A percentile compares a stretch with the other conserved stretches of the same genome.
Conservation (phyloP, 2,329 filamentous ascomycete species). For the Chaetomium sp. region DNA sequence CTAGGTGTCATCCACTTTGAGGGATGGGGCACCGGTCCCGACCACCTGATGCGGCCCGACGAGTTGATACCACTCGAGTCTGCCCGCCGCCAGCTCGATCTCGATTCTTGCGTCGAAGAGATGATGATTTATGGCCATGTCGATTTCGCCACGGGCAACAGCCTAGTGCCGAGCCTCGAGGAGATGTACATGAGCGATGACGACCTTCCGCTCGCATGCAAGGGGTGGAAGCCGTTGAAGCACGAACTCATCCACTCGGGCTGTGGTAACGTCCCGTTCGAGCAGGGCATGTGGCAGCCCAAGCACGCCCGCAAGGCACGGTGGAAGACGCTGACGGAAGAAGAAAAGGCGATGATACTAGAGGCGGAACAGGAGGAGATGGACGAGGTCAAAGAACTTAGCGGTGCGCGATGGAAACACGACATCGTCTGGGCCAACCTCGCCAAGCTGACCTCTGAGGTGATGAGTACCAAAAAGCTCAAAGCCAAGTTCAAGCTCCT, state of each 20-base stretch:
- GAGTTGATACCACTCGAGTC: conserved; percentile 61
- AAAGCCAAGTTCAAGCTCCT: conserved; percentile 6
- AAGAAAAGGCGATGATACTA: conserved; percentile 45
- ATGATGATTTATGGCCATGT: conserved; percentile 67
- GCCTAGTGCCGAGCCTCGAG: conserved; percentile 53
- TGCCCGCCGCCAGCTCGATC: conserved; percentile 51
- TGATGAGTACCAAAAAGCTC: conserved; percentile 1
- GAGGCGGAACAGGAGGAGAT: conserved; percentile 38
- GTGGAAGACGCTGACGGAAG: conserved; percentile 44
- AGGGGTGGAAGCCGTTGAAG: conserved; percentile 26
- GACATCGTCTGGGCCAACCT: conserved; percentile 12
- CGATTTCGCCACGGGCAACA: conserved; percentile 53
- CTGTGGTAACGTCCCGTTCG: conserved; percentile 42
- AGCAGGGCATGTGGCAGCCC: conserved; percentile 45
- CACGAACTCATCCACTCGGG: conserved; percentile 30
- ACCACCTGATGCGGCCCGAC: conserved; percentile 58
- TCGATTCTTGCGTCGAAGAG: conserved; percentile 56
- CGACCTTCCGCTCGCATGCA: conserved; percentile 37
- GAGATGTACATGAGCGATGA: conserved; percentile 57
- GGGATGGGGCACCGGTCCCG: conserved; percentile 54
- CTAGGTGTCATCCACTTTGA: conserved; percentile 58
- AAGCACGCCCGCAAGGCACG: conserved; percentile 51
- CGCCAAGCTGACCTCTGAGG: not conserved
- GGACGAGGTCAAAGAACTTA: conserved; percentile 11
- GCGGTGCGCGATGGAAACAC: not conserved